Evolutionary conservation across 768 basidiomycete species (phyloP).

Genomic region (Mycena albidolilacea): DNA sequence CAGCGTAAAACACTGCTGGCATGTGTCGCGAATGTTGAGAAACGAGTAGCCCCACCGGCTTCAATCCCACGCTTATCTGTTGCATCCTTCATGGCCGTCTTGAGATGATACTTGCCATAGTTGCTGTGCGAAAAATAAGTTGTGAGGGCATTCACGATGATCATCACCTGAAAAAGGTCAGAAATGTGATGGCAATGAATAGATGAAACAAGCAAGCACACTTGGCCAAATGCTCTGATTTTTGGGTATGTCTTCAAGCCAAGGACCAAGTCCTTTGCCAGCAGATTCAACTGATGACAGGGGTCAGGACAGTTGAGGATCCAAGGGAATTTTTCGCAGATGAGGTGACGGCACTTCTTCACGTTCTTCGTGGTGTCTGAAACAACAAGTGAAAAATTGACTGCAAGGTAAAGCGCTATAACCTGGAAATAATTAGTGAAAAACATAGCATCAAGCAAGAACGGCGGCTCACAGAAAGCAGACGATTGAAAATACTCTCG

Average conservation of each 20-base stretch:
- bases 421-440: no score
- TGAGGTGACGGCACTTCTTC: constrained; percentile 8
- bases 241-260: constrained; percentile 27
- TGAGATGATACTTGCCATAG: constrained; percentile 28
- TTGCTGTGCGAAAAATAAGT: constrained; percentile 29
- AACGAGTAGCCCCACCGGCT: constrained; percentile 1
- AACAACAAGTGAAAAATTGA: not conserved
- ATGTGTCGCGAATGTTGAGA: constrained; percentile 19
- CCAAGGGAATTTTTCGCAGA: constrained; percentile 35
- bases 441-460: no score
- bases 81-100: not conserved
- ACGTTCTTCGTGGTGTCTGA: constrained; percentile 39
- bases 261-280: constrained; percentile 34
- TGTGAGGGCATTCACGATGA: constrained; percentile 4
- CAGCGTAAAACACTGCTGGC: constrained; percentile 13
- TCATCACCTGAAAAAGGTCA: constrained; percentile 11
- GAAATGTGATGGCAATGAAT: no score
- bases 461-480: no score
- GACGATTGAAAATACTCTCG: no score
- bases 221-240: constrained; percentile 11
- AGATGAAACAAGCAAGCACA: not conserved
- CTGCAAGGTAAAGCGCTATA: no score
- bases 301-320: constrained; percentile 39
- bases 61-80: constrained; percentile 22
- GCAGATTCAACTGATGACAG: constrained; percentile 37